Evolutionary conservation across 1,139 yeast genomes (phyloP).

Genomic region (Geotrichum phurueaensis): DNA sequence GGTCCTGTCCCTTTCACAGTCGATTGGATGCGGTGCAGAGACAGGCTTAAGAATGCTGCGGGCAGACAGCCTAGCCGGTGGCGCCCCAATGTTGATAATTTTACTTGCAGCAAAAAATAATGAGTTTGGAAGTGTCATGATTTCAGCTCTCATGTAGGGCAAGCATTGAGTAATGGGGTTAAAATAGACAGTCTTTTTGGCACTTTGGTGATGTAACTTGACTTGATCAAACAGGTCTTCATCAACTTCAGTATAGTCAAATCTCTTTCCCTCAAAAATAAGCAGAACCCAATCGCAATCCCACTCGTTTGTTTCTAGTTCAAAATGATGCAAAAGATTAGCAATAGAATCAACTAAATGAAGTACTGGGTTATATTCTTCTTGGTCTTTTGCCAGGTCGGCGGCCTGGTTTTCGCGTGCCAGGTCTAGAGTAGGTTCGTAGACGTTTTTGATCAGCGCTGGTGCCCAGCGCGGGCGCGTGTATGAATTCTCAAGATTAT

Average conservation of each 20-base stretch:
- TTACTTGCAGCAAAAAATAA: not conserved
- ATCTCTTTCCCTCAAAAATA: not conserved
- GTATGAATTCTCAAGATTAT: slow-evolving; percentile 10
- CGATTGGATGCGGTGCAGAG: slow-evolving; percentile 1
- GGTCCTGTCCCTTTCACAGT: not conserved
- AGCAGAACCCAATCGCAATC: not conserved
- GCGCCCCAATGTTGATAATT: not conserved
- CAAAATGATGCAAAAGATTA: not conserved
- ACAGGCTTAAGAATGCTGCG: slow-evolving; percentile 4
- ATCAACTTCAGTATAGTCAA: not conserved
- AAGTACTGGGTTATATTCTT: not conserved
- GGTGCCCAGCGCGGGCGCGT: slow-evolving; percentile 8
- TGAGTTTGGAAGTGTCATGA: not conserved
- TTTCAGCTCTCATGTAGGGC: not conserved
- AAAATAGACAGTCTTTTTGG: not conserved
- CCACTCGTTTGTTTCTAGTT: not conserved
- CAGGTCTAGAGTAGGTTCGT: not conserved
- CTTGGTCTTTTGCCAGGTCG: not conserved
- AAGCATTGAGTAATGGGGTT: not conserved
- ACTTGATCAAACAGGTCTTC: not conserved
- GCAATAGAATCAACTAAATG: not conserved
- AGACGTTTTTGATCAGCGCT: slow-evolving; percentile 1
- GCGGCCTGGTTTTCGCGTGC: not conserved
- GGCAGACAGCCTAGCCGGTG: not conserved
- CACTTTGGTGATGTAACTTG: not conserved